phyloP scores from a whole-genome alignment of 495 filamentous ascomycete species.

The Tuber borchii region DNA sequence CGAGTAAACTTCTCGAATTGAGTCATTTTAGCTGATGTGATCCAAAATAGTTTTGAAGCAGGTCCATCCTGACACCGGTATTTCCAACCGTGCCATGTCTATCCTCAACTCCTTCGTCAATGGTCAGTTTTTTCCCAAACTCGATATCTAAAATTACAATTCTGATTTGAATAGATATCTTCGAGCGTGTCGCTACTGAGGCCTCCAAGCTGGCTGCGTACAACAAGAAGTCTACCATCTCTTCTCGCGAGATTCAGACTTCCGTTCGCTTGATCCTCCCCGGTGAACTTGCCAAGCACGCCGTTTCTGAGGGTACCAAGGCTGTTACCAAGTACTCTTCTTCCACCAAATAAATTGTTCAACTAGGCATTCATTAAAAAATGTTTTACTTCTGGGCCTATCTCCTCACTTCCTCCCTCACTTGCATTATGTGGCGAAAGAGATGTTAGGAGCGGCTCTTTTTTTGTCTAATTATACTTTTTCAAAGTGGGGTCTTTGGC shows the following conservation, averaged over 20 bases:
- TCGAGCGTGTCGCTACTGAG: slow-evolving; percentile 98
- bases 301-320: slow-evolving; percentile 99
- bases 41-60: slow-evolving; percentile 82
- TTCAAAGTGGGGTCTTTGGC: slow-evolving; percentile 38
- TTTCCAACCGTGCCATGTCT: slow-evolving; percentile 99
- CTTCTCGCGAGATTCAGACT: slow-evolving; percentile 97
- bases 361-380: slow-evolving; percentile 42
- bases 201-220: slow-evolving; percentile 98
- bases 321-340: slow-evolving; percentile 99
- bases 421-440: slow-evolving; percentile 14
- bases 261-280: slow-evolving; percentile 96
- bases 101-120: slow-evolving; percentile 99
- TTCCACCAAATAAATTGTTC: slow-evolving; percentile 84
- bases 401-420: slow-evolving; percentile 30
- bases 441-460: slow-evolving; percentile 33
- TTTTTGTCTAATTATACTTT: slow-evolving; percentile 41
- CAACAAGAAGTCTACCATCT: slow-evolving; percentile 99
- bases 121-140: slow-evolving; percentile 54
- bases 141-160: slow-evolving; percentile 16
- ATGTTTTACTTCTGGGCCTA: slow-evolving; percentile 39
- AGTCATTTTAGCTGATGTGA: slow-evolving; percentile 30
- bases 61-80: slow-evolving; percentile 99
- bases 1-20: no score
- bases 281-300: slow-evolving; percentile 98
- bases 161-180: slow-evolving; percentile 70